Conservation (phyloP, 495 filamentous ascomycete genomes). For the Neurospora cerealis region DNA sequence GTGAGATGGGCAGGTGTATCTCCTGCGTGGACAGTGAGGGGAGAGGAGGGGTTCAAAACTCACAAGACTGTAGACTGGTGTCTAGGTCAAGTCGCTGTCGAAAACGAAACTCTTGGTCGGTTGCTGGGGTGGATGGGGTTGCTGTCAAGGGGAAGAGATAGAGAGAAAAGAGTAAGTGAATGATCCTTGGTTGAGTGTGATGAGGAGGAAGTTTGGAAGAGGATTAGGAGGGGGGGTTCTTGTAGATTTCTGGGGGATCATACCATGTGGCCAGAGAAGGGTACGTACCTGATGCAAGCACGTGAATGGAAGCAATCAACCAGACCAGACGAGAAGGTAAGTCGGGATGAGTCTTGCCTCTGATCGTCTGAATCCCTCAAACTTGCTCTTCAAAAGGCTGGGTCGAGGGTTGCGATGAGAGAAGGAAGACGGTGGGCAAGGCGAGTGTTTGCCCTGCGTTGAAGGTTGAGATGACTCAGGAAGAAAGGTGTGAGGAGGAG, state of each 20-base stretch:
- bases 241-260: background rate
- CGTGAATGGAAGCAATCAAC: background rate
- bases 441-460: background rate
- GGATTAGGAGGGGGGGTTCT: background rate
- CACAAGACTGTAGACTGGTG: background rate
- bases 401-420: background rate
- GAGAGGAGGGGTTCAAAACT: background rate
- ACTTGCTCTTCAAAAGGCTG: too few relatives aligned
- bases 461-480: background rate
- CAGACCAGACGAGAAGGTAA: background rate
- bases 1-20: background rate
- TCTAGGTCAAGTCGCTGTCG: background rate
- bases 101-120: background rate
- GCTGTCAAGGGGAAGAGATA: background rate
- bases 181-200: background rate
- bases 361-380: too few relatives aligned
- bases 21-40: background rate
- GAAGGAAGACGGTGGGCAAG: background rate
- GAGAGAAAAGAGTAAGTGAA: background rate
- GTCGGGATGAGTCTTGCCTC: background rate
- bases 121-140: background rate
- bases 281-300: background rate
- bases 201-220: background rate
- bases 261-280: background rate
- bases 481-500: background rate